Evolutionary conservation across 345 rosid species (phyloP).

Genomic region (Acer campestre): DNA sequence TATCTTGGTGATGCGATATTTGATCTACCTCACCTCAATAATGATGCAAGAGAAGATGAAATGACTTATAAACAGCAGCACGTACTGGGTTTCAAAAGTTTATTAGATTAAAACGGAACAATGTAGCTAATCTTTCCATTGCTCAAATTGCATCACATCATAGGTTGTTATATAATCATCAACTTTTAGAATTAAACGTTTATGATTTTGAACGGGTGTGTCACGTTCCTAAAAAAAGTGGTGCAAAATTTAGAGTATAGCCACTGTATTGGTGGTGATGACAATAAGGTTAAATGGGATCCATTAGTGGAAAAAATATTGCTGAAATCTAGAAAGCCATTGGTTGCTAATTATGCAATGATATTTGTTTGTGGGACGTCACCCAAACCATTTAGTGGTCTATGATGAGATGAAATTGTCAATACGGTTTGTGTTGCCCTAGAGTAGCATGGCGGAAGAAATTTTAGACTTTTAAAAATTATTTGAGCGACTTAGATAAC

Average conservation of each 20-base stretch:
- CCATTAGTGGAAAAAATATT: constrained; percentile 26
- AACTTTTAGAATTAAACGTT: constrained; percentile 16
- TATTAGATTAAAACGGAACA: constrained; percentile 26
- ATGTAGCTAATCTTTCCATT: constrained; percentile 9
- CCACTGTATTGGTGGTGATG: constrained; percentile 30
- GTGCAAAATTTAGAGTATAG: constrained; percentile 43
- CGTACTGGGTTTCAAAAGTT: constrained; percentile 32
- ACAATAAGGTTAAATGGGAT: constrained; percentile 34
- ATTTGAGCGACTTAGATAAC: too few species aligned
- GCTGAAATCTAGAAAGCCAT: constrained; percentile 36
- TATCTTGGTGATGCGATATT: constrained; percentile 40
- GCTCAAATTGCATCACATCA: constrained; percentile 7
- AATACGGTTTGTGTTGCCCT: too few species aligned
- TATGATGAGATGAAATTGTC: too few species aligned
- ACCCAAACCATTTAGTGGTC: too few species aligned
- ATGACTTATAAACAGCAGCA: constrained; percentile 20
- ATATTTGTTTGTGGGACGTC: too few species aligned
- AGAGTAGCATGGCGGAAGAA: too few species aligned
- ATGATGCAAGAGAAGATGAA: constrained; percentile 27
- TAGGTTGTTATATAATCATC: constrained; percentile 28
- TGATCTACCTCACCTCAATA: constrained; percentile 34
- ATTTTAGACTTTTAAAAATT: too few species aligned
- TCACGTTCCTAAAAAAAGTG: constrained; percentile 40
- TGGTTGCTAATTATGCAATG: constrained; percentile 23
- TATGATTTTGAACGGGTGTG: constrained; percentile 31